These are phyloP conservation scores for Penicillium oxalicum DNA, from an alignment of 2,329 filamentous ascomycete genomes.

Conservation along the genomic window DNA sequence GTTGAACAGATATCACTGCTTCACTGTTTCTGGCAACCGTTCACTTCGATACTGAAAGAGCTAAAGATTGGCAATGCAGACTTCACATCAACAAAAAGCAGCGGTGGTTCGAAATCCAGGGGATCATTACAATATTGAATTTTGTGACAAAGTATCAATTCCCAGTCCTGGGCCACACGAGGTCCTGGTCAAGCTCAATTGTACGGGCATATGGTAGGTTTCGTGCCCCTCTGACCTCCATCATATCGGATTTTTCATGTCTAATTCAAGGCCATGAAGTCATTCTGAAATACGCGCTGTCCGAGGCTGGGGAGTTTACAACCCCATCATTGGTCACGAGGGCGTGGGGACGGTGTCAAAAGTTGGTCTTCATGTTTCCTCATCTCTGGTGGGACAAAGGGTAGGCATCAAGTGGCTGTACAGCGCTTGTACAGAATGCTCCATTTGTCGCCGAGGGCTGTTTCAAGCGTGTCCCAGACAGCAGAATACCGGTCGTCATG, in stretches of 20 bases:
- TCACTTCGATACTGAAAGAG: too few species aligned
- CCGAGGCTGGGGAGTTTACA: constrained; percentile 17
- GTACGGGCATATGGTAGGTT: constrained; percentile 20
- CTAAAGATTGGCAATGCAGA: neutral
- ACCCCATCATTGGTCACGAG: constrained; percentile 25
- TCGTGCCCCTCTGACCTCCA: neutral
- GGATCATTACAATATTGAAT: constrained; percentile 7
- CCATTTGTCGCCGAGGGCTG: constrained; percentile 16
- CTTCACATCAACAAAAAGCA: constrained; percentile 11
- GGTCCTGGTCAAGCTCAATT: constrained; percentile 19
- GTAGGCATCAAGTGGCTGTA: constrained; percentile 25
- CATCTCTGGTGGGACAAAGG: constrained; percentile 11
- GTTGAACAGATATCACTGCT: too few species aligned
- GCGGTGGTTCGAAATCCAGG: constrained; percentile 16
- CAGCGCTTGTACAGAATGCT: constrained; percentile 20
- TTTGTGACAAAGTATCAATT: constrained; percentile 12
- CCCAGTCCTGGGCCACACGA: constrained; percentile 14
- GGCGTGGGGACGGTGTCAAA: constrained; percentile 18
- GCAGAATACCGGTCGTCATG: constrained; percentile 20
- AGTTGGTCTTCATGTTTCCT: constrained; percentile 9
- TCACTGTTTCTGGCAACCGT: too few species aligned
- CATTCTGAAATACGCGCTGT: constrained; percentile 23
- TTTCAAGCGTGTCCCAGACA: constrained; percentile 18
- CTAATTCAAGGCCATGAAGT: constrained; percentile 3
- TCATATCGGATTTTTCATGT: too few species aligned